A percentile compares a stretch with the other conserved stretches of the same genome.
These are phyloP conservation scores for Parafenestella ontariensis DNA, from an alignment of 2,329 filamentous ascomycete genomes.

Conservation along the genomic window DNA sequence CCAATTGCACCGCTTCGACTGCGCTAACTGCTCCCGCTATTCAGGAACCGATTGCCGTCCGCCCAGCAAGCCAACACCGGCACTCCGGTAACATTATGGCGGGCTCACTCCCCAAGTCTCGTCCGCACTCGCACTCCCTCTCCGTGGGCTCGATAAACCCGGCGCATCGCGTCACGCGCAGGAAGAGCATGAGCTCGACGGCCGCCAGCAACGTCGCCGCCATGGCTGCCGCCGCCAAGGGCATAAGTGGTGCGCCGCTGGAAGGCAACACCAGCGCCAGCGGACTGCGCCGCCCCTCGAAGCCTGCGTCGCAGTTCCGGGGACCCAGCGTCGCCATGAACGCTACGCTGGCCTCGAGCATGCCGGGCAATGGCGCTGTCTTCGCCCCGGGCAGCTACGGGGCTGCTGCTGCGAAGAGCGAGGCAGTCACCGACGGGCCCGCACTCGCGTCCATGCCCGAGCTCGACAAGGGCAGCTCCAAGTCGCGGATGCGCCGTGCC, in stretches of 20 bases:
- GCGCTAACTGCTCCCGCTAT: constrained; percentile 36
- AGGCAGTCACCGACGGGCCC: constrained; percentile 73
- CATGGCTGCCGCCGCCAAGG: constrained; percentile 72
- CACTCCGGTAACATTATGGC: constrained; percentile 57
- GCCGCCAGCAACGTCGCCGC: constrained; percentile 76
- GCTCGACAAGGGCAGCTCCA: constrained; percentile 58
- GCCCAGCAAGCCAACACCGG: constrained; percentile 55
- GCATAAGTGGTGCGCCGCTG: constrained; percentile 68
- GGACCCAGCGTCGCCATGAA: constrained; percentile 60
- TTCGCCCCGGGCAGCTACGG: constrained; percentile 47
- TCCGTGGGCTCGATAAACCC: constrained; percentile 78
- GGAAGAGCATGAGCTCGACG: constrained; percentile 89
- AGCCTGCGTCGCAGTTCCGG: constrained; percentile 57
- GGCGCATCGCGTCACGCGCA: constrained; percentile 84
- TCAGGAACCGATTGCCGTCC: constrained; percentile 52
- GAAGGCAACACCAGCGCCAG: constrained; percentile 44
- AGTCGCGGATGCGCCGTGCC: constrained; percentile 66
- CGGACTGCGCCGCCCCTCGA: constrained; percentile 71
- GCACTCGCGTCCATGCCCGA: constrained; percentile 58
- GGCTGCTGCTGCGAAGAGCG: constrained; percentile 53
- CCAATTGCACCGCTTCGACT: constrained; percentile 17
- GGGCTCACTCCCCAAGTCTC: constrained; percentile 70
- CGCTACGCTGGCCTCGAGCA: constrained; percentile 71
- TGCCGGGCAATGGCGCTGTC: constrained; percentile 62
- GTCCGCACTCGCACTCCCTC: constrained; percentile 82